phyloP scores from a whole-genome alignment of 805 yeast species.

The Monosporozyma servazzii region DNA sequence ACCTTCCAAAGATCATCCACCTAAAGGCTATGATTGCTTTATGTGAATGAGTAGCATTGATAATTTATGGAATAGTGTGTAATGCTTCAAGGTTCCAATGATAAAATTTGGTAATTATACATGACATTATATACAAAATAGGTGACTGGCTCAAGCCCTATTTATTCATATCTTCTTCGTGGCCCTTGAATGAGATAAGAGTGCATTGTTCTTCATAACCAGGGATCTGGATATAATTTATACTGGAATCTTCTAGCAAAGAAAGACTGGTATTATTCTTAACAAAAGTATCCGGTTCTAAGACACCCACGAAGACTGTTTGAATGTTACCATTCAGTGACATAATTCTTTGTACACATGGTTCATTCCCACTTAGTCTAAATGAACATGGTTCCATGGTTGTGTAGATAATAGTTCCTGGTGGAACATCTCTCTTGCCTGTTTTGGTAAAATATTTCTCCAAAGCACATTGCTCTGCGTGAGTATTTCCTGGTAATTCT shows the following conservation, averaged over 20 bases:
- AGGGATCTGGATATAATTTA: conserved; percentile 70
- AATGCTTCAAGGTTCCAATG: background rate
- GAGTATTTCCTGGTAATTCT: conserved; percentile 90
- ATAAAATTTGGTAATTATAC: background rate
- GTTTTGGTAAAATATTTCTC: conserved; percentile 50
- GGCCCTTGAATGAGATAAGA: conserved; percentile 61
- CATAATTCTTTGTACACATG: conserved; percentile 77
- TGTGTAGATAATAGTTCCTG: conserved; percentile 76
- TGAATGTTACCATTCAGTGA: conserved; percentile 39
- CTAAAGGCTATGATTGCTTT: background rate
- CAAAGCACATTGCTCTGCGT: conserved; percentile 92
- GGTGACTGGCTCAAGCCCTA: no score
- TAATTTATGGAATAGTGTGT: background rate
- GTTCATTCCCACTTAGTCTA: conserved; percentile 79
- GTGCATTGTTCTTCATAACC: conserved; percentile 72
- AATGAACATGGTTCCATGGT: conserved; percentile 96
- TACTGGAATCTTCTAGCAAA: conserved; percentile 44
- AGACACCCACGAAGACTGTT: conserved; percentile 82
- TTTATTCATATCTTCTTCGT: conserved; percentile 2
- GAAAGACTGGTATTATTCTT: conserved; percentile 48
- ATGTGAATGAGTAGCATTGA: background rate
- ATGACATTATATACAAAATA: background rate
- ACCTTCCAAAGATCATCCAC: background rate
- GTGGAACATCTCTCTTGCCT: conserved; percentile 42
- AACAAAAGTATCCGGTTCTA: conserved; percentile 88